Percentiles rank a stretch among this genome's conserved stretches.
Evolutionary conservation across 352 stramenopile genomes (phyloP).

Genomic region (Stephanocyclus meneghinianus): DNA sequence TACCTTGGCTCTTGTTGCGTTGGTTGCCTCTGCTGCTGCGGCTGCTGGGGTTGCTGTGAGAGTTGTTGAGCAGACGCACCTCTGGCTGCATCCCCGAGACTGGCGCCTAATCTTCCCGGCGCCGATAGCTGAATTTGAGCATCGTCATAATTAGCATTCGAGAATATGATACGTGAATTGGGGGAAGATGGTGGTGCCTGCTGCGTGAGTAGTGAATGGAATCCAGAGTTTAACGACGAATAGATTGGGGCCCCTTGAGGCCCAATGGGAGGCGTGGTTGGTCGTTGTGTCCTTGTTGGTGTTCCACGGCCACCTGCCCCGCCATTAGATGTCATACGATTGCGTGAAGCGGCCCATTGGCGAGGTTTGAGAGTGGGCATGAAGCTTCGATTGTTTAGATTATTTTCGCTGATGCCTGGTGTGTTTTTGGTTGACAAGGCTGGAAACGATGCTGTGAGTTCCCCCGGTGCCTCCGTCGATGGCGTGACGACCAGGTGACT

Average conservation of each 20-base stretch:
- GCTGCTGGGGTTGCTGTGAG: no score
- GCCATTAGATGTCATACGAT: neutral
- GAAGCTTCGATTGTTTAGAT: no score
- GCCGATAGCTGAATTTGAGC: neutral
- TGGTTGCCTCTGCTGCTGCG: no score
- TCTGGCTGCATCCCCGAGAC: neutral
- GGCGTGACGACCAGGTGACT: neutral
- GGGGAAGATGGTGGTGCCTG: neutral
- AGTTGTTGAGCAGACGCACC: neutral
- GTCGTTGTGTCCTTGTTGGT: neutral
- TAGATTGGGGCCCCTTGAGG: constrained; percentile 39
- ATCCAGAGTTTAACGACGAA: neutral
- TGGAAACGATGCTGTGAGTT: neutral
- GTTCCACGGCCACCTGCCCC: neutral
- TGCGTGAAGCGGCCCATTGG: no score
- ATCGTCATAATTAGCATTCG: neutral
- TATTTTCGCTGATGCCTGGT: no score
- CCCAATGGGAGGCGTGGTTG: constrained; percentile 27
- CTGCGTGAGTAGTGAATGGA: neutral
- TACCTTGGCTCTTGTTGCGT: neutral
- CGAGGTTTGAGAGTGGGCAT: no score
- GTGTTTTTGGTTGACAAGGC: no score
- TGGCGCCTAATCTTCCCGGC: neutral
- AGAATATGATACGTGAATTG: constrained; percentile 8
- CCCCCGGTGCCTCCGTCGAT: neutral